These are phyloP conservation scores for Adansonia rubrostipa DNA, from an alignment of 441 rosid genomes.

Conservation along the genomic window DNA sequence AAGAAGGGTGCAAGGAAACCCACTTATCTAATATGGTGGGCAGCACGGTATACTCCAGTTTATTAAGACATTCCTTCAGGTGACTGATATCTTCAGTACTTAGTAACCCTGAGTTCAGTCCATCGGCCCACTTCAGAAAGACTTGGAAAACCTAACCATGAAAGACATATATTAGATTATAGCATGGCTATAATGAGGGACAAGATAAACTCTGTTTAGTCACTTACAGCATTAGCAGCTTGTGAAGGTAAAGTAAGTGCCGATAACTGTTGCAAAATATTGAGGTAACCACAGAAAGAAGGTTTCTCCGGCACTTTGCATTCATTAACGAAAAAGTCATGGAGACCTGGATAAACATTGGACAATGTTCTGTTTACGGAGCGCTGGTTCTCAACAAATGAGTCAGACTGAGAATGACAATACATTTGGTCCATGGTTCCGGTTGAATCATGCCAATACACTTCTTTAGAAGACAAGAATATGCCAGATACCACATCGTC, in stretches of 20 bases:
- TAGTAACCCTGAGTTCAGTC: constrained; percentile 58
- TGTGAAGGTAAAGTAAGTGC: constrained; percentile 66
- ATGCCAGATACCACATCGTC: constrained; percentile 66
- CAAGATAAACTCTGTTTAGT: constrained; percentile 27
- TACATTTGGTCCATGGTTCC: constrained; percentile 60
- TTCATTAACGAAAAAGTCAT: constrained; percentile 74
- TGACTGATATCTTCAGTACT: constrained; percentile 55
- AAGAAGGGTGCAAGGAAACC: constrained; percentile 89
- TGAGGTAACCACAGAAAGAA: constrained; percentile 58
- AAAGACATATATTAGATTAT: constrained; percentile 32
- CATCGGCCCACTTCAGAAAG: constrained; percentile 79
- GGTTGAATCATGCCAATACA: constrained; percentile 88
- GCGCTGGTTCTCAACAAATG: constrained; percentile 33
- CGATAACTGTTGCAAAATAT: constrained; percentile 69
- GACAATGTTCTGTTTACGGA: constrained; percentile 62
- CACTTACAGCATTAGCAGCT: constrained; percentile 76
- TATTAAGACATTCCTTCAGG: constrained; percentile 65
- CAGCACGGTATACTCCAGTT: constrained; percentile 67
- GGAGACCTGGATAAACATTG: constrained; percentile 78
- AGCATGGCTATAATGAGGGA: constrained; percentile 23
- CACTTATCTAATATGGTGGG: constrained; percentile 84
- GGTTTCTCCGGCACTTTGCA: constrained; percentile 80
- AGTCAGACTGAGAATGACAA: constrained; percentile 41
- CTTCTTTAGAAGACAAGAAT: constrained; percentile 71
- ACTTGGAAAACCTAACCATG: constrained; percentile 74